Evolutionary conservation across 2,329 filamentous ascomycete genomes (phyloP), one percentile per base, ranked within the genome.

Genomic region (Colletotrichum somersetense): DNA sequence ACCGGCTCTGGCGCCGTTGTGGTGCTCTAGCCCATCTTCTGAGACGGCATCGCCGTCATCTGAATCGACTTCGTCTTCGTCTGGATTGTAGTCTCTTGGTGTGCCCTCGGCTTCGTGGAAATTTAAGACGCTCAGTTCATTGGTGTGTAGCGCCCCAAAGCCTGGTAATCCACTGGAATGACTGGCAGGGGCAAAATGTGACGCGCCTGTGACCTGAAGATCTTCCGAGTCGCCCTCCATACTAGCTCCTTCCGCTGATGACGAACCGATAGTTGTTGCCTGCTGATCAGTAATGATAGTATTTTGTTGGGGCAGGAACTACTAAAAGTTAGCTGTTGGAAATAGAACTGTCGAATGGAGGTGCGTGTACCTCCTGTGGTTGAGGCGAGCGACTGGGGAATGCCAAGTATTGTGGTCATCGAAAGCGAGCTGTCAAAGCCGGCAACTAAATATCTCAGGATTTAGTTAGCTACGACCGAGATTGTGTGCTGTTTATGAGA

Each of bases 31-130:
- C n/a, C 18, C 50, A 16, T 46, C 20, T 16, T 64, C 50, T 5
- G 48, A 16, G 40, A 14, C 55, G 18, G 20, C 50, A 14, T 56
- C 62, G 26, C 56, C 71, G 33, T 73, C 62, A 10, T 62, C 30
- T 6, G 71, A 73, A 7, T 73, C 58, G n/a, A 73, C 71, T 35
- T 73, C 71, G n/a, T 73, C 71, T 3, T 62, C 44, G 11, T 71
- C 42, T 20, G 71, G 35, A 26, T 73, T 62, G 38, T 73, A 73
- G 33, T 46, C 42, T 30, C n/a, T 40, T 16, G 20, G 20, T 57
- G 26, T 6, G 10, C 16, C 23, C 40, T 42, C 30, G 8, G 11
- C 38, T 11, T 56, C 50, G 2, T 44, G 38, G 18, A 40, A 14
- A 8, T 33, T 18, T 38, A 46, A 35, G 18, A 56, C 6, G 4